Base-by-base conservation (phyloP, 1,284 basidiomycete genomes). In the Kwoniella shivajii region DNA sequence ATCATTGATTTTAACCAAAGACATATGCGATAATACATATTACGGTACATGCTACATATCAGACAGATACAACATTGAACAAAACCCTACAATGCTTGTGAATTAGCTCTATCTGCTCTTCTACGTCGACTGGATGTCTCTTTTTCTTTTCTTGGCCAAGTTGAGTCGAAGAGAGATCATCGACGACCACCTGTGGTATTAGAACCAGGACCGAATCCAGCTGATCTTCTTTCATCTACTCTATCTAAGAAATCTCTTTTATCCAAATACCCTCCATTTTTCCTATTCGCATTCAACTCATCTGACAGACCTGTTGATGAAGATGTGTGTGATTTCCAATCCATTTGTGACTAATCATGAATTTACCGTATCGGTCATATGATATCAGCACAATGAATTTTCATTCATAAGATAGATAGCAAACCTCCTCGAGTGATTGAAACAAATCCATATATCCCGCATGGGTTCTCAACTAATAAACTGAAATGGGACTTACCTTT, bases 211-310 rank as follows among this genome's bases (percentile, higher is more conserved):
- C 39, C 64, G 16, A 61, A 62, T 26, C 63, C 50, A 16, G 50
- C 59, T 24, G 59, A 59, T 38, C 64, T 51, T 31, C 76, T 52
- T 50, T 76, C 74, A 7, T 64, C 71, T 2, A 78, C 74, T 7
- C 76, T 58, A 27, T 74, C 74, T 14, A 78, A 56, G 60, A 78
- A 76, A 45, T 73, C 71, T 42, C 65, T 66, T 49, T 76, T 76
- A 43, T 74, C 73, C 9, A 78, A 57, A 52, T 65, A 76, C 4
- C 76, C 75, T 16, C 75, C 75, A 7, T 59, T 57, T 30, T 66
- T 57, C 16, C 76, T 58, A 61, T 78, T 72, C 22, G 68, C 67
- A 14, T 66, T 69, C 3, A 78, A 65, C 55, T 78, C 74, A 30
- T 71, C 70, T 4, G 59, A 45, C 9, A 75, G 54, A 2, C 54